phyloP scores from a whole-genome alignment of 441 rosid species.

The Eugenia klotzschiana region DNA sequence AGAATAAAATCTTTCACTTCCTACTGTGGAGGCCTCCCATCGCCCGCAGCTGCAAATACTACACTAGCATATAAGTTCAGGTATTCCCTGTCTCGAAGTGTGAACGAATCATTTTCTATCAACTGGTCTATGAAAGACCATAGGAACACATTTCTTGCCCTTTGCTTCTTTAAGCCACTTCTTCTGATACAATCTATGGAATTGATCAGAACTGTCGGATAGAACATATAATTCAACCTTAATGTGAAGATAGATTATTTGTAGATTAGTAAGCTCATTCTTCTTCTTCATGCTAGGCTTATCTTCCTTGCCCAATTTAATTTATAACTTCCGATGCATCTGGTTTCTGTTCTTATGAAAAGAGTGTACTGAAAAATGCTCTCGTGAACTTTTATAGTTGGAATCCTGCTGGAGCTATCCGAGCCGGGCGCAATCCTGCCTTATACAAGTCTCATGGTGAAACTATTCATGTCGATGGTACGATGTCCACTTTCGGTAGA shows the following conservation, averaged over 20 bases:
- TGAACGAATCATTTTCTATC: background rate
- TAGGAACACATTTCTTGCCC: background rate
- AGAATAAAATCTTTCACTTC: constrained; percentile 73
- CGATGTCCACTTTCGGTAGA: background rate
- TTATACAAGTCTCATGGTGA: constrained; percentile 41
- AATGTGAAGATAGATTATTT: background rate
- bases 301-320: background rate
- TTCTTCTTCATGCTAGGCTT: background rate
- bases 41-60: constrained; percentile 91
- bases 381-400: constrained; percentile 35
- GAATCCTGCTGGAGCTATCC: constrained; percentile 94
- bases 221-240: background rate
- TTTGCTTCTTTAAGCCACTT: background rate
- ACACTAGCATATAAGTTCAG: constrained; percentile 92
- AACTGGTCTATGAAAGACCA: background rate
- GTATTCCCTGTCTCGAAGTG: constrained; percentile 14
- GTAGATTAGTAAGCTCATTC: background rate
- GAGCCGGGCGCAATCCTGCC: constrained; percentile 69
- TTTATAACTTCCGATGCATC: background rate
- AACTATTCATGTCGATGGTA: constrained; percentile 58
- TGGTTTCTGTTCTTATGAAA: background rate
- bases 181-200: background rate
- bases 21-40: constrained; percentile 92
- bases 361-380: constrained; percentile 1
- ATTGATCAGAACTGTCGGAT: background rate